phyloP scores from a whole-genome alignment of 768 basidiomycete species.

The Collybia sp. region DNA sequence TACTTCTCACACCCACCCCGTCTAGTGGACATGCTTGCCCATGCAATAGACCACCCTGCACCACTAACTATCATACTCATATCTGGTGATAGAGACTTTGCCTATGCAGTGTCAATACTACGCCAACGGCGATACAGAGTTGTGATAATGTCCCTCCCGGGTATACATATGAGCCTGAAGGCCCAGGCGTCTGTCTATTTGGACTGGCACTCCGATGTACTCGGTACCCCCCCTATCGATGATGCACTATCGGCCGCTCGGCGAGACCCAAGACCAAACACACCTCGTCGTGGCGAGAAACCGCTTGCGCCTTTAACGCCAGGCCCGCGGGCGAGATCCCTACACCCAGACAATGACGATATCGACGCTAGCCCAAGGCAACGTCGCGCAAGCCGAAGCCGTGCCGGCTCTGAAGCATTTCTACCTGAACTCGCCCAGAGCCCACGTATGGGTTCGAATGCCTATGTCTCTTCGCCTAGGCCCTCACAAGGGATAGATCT shows the following conservation, averaged over 20 bases:
- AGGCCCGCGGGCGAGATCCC: no score
- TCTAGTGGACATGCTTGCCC: slow-evolving; percentile 62
- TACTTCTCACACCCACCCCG: background rate
- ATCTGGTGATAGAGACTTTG: slow-evolving; percentile 63
- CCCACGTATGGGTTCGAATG: no score
- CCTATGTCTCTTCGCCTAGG: no score
- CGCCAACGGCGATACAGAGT: slow-evolving; percentile 50
- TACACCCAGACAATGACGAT: no score
- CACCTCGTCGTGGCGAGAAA: no score
- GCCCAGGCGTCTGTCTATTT: slow-evolving; percentile 49
- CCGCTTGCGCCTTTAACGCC: no score
- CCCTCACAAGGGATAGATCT: no score
- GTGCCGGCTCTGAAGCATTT: no score
- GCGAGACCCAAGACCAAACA: background rate
- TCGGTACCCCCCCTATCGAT: slow-evolving; percentile 17
- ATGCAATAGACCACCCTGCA: slow-evolving; percentile 56
- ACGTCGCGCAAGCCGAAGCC: no score
- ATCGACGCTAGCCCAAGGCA: no score
- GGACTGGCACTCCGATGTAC: slow-evolving; percentile 42
- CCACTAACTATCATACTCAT: slow-evolving; percentile 58
- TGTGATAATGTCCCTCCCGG: slow-evolving; percentile 41
- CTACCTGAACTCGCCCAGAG: no score
- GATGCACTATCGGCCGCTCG: slow-evolving; percentile 1
- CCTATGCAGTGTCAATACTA: slow-evolving; percentile 56
- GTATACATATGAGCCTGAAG: slow-evolving; percentile 40